Conservation (phyloP, 306 rosid species). For the Dicorynia guianensis region DNA sequence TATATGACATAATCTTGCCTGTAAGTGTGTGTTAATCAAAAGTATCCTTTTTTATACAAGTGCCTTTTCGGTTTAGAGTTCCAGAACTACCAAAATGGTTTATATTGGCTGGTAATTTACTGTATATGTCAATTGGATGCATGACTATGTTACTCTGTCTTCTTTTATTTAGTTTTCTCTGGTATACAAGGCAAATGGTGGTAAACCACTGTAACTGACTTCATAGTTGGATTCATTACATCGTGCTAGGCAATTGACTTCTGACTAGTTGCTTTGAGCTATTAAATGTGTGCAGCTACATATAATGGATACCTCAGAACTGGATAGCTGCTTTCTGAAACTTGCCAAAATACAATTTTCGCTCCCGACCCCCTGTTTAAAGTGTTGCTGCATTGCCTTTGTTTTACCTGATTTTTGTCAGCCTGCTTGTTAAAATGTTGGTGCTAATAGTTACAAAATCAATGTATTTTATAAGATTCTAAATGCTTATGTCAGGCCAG, state of each 20-base stretch:
- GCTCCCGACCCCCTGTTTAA: not conserved
- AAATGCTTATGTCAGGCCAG: constrained; percentile 73
- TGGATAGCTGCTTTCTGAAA: constrained; percentile 15
- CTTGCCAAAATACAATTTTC: constrained; percentile 13
- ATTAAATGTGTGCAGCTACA: constrained; percentile 26
- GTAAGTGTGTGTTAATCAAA: constrained; percentile 26
- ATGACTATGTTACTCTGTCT: not conserved
- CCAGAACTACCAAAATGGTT: not conserved
- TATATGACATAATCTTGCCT: not conserved
- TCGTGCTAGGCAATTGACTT: constrained; percentile 19
- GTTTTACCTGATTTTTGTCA: constrained; percentile 1
- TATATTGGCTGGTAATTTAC: not conserved
- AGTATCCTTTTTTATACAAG: constrained; percentile 13
- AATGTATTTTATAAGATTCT: constrained; percentile 31
- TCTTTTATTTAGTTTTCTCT: not conserved
- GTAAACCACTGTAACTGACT: not conserved
- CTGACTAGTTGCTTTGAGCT: constrained; percentile 18
- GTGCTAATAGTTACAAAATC: constrained; percentile 36
- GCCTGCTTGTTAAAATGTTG: not conserved
- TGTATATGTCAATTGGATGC: constrained; percentile 6
- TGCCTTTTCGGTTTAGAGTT: not conserved
- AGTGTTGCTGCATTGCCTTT: constrained; percentile 13
- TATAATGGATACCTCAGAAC: not conserved
- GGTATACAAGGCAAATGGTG: no score
- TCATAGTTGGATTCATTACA: constrained; percentile 16